Conservation (phyloP, 2,329 filamentous ascomycete genomes). For the Parastagonospora nodorum region DNA sequence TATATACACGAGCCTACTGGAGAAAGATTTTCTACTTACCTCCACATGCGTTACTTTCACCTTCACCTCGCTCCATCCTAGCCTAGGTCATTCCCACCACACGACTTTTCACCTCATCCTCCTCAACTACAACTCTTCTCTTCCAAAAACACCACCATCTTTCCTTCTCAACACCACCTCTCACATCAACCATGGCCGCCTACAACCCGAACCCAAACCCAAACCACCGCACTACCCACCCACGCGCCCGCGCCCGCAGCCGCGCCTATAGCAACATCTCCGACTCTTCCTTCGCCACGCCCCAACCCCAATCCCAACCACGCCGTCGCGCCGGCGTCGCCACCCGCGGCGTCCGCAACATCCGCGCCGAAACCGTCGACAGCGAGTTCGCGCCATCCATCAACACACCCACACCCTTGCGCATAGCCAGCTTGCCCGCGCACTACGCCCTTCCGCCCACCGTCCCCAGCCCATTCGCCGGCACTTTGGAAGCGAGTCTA, state of each 20-base stretch:
- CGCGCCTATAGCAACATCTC: conserved; percentile 12
- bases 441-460: conserved; percentile 26
- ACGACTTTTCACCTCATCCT: background rate
- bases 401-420: background rate
- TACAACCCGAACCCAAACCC: background rate
- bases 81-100: background rate
- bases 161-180: no score
- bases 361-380: background rate
- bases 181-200: background rate
- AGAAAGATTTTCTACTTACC: no score
- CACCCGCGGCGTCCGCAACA: conserved; percentile 1
- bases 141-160: no score
- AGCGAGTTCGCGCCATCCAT: background rate
- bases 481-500: conserved; percentile 26
- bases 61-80: background rate
- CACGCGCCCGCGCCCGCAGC: background rate
- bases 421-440: conserved; percentile 3
- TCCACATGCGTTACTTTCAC: background rate
- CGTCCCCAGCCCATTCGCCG: conserved; percentile 26
- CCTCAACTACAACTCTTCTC: background rate
- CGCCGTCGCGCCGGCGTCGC: background rate
- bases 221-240: background rate
- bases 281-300: conserved; percentile 4
- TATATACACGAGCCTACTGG: no score
- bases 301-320: conserved; percentile 2